A percentile compares a stretch with the other conserved stretches of the same genome.
Conservation (phyloP, 345 rosid genomes). For the Acer negundo region DNA sequence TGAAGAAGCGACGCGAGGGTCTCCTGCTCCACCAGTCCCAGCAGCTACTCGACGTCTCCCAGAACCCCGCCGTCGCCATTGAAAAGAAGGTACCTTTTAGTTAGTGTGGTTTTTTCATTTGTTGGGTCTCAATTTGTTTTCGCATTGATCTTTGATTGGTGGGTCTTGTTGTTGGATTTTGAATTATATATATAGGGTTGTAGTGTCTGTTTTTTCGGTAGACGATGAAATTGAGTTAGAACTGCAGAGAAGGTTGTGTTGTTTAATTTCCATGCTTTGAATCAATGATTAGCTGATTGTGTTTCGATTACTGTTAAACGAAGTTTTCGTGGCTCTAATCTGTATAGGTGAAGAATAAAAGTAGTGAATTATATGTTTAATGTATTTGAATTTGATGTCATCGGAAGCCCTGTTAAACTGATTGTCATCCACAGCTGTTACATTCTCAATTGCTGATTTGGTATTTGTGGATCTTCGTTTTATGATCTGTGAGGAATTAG, state of each 20-base stretch:
- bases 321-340: not conserved
- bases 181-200: not conserved
- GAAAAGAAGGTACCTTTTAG: slow-evolving; percentile 61
- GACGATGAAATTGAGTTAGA: not conserved
- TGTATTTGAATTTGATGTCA: not conserved
- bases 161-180: not conserved
- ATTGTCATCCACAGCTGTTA: not conserved
- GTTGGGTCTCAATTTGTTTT: slow-evolving; percentile 7
- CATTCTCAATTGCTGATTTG: not conserved
- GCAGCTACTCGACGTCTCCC: slow-evolving; percentile 46
- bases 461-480: not conserved
- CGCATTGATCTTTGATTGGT: not conserved
- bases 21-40: slow-evolving; percentile 54
- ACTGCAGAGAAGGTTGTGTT: not conserved
- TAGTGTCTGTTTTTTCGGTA: not conserved
- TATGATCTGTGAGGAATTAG: too few species aligned
- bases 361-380: not conserved
- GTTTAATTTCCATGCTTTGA: too few species aligned
- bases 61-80: slow-evolving; percentile 51
- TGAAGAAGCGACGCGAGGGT: slow-evolving; percentile 77
- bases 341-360: not conserved
- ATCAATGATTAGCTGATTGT: not conserved
- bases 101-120: not conserved
- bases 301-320: not conserved
- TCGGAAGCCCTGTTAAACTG: not conserved